A percentile compares a stretch with the other conserved stretches of the same genome.
These are phyloP conservation scores for Actinidia chinensis DNA, from an alignment of 179 eudicot genomes.

Conservation along the genomic window DNA sequence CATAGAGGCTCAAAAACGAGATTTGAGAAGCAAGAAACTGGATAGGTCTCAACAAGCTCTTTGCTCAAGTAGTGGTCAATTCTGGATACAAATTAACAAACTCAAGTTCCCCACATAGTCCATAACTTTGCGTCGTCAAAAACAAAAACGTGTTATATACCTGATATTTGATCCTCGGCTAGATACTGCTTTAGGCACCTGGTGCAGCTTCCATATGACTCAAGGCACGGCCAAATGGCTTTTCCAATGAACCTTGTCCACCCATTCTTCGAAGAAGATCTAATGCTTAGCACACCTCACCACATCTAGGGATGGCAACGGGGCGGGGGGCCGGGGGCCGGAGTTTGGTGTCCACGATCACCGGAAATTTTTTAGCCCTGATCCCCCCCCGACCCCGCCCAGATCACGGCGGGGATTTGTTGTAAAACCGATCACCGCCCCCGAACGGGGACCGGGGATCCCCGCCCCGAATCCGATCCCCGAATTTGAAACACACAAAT, in stretches of 20 bases:
- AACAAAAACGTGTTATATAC: slow-evolving; percentile 29
- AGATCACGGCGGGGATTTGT: no score
- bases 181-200: slow-evolving; percentile 60
- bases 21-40: slow-evolving; percentile 91
- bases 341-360: no score
- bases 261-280: slow-evolving; percentile 65
- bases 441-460: no score
- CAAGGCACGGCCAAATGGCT: slow-evolving; percentile 86
- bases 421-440: no score
- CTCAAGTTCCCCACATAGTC: slow-evolving; percentile 12
- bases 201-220: slow-evolving; percentile 65
- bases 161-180: slow-evolving; percentile 81
- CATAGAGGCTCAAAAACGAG: slow-evolving; percentile 88
- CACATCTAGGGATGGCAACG: no score
- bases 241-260: slow-evolving; percentile 94
- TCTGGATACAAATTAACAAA: slow-evolving; percentile 39
- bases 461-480: no score
- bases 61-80: slow-evolving; percentile 90
- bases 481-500: no score
- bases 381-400: no score
- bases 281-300: slow-evolving; percentile 62
- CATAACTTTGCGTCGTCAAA: not conserved
- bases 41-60: slow-evolving; percentile 81
- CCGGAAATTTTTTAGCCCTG: no score
- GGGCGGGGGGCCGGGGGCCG: no score